Evolutionary conservation across 164 flowering plant species (phyloP), one percentile per base, ranked within the genome.

Genomic region (Malania oleifera): DNA sequence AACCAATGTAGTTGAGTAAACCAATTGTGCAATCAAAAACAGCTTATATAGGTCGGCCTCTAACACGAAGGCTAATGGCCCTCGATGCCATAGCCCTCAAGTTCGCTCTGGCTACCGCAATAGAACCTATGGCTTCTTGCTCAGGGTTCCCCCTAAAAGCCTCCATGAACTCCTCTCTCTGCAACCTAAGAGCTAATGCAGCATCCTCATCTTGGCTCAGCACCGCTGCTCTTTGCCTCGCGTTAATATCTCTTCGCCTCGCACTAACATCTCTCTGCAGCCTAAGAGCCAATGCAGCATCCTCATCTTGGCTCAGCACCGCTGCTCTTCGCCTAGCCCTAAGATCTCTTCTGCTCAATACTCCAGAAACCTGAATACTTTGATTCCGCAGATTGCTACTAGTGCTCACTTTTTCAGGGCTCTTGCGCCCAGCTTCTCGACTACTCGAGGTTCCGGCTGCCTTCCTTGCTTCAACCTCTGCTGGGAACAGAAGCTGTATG

Each of bases 201-300:
- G 93, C 96, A 75, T 92, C 96, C 68, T 73, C 88, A 52, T 73
- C 82, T 65, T 89, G 93, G 54, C 63, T 63, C 1, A 80, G 69
- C 10, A 47, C 41, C 6, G 62, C 41, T 64, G 74, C 63, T 54
- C 71, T 66, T 31, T 76, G 70, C 57, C 69, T 56, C 19, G 17
- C 46, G 22, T 57, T 45, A 39, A 11, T n/a, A n/a, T n/a, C n/a
- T n/a, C n/a, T n/a, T n/a, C n/a, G n/a, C n/a, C n/a, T n/a, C n/a
- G n/a, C n/a, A n/a, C n/a, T n/a, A n/a, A n/a, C n/a, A n/a, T 86
- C 89, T 59, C 97, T 84, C 67, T 91, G 97, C 75, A 91, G 50
- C 71, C 91, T 76, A n/a, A 84, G 56, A 34, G 98, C 98, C 64
- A 90, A 68, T 52, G 91, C 96, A 39, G 93, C 96, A 75, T 92